Conservation (phyloP, 108 stramenopile species). For the Hondaea fermentalgiana region DNA sequence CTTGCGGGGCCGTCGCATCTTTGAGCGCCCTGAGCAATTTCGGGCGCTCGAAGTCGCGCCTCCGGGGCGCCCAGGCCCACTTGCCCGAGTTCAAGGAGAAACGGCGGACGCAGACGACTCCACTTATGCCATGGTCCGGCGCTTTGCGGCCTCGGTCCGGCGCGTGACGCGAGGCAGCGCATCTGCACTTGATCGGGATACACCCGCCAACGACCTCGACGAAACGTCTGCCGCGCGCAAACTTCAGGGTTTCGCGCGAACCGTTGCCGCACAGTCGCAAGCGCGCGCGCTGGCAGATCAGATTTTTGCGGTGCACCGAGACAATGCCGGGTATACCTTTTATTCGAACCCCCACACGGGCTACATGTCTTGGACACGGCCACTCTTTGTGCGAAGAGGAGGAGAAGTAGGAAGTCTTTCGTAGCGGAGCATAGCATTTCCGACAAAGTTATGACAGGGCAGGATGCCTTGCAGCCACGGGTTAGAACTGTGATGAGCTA, state of each 20-base stretch:
- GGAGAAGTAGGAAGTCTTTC: too few species aligned
- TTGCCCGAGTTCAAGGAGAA: not conserved
- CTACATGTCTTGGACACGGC: not conserved
- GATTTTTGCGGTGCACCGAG: not conserved
- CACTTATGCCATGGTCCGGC: not conserved
- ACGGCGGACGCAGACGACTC: not conserved
- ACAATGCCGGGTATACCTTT: not conserved
- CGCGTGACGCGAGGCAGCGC: not conserved
- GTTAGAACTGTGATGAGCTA: too few species aligned
- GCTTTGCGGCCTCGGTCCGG: not conserved
- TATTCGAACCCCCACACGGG: conserved; percentile 13
- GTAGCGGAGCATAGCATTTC: too few species aligned
- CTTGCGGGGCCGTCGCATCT: not conserved
- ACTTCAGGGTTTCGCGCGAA: not conserved
- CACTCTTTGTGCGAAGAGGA: not conserved
- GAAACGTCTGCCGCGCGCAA: not conserved
- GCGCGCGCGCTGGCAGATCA: not conserved
- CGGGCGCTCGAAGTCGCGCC: not conserved
- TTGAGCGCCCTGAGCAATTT: not conserved
- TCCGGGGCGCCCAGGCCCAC: not conserved
- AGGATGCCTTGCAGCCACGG: too few species aligned
- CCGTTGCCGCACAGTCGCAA: not conserved
- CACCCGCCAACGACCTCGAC: not conserved
- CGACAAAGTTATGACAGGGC: too few species aligned
- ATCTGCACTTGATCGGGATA: not conserved